These are phyloP conservation scores for Gentiana dahurica DNA, from an alignment of 257 asterid genomes.

Conservation along the genomic window DNA sequence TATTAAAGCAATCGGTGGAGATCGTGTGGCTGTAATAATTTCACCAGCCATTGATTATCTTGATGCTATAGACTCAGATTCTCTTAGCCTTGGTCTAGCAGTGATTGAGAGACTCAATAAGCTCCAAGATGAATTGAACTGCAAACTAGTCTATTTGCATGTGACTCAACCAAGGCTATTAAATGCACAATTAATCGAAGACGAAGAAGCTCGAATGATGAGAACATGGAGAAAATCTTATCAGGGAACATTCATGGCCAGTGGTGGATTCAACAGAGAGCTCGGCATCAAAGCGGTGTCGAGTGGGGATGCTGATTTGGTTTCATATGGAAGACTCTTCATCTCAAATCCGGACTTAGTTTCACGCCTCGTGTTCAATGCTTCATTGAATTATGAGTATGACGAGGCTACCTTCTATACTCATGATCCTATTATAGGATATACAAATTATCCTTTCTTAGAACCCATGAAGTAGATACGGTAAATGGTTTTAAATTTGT, in stretches of 20 bases:
- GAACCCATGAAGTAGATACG: no score
- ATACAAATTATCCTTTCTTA: conserved; percentile 66
- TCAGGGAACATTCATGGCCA: conserved; percentile 42
- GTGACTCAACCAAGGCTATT: conserved; percentile 85
- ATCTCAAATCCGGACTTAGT: conserved; percentile 74
- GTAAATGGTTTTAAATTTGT: no score
- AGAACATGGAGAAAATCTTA: conserved; percentile 52
- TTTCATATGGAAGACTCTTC: conserved; percentile 57
- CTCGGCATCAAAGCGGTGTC: conserved; percentile 40
- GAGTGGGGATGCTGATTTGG: conserved; percentile 32
- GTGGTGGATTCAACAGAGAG: conserved; percentile 44
- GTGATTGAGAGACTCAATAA: conserved; percentile 60
- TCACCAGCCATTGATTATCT: conserved; percentile 95
- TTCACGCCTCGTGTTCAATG: conserved; percentile 32
- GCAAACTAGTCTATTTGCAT: conserved; percentile 66
- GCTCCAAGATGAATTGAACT: conserved; percentile 29
- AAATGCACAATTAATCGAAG: conserved; percentile 68
- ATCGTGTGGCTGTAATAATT: conserved; percentile 62
- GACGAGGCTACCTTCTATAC: conserved; percentile 47
- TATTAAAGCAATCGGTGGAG: conserved; percentile 59
- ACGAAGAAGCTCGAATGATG: conserved; percentile 51
- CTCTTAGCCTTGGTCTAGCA: conserved; percentile 61
- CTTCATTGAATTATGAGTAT: conserved; percentile 32
- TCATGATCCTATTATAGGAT: conserved; percentile 59
- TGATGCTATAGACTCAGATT: conserved; percentile 82